These are phyloP conservation scores for Xylaria sp. DNA, from an alignment of 2,329 filamentous ascomycete species.

Conservation along the genomic window DNA sequence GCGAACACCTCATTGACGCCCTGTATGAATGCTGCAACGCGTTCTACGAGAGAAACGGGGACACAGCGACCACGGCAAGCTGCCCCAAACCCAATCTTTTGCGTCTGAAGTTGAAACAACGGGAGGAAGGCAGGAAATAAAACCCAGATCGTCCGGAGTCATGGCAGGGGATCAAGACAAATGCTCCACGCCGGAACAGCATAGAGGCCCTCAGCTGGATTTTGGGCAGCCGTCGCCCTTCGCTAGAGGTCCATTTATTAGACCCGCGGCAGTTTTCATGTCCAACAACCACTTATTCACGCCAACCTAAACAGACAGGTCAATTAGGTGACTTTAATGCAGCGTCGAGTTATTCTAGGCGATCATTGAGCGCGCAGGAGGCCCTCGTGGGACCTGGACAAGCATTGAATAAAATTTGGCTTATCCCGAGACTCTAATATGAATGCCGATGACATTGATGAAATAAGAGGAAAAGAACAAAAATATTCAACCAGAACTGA, in stretches of 20 bases:
- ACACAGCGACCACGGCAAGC: slow-evolving; percentile 79
- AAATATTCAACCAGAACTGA: slow-evolving; percentile 36
- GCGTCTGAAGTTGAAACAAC: slow-evolving; percentile 86
- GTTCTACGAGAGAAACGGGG: slow-evolving; percentile 85
- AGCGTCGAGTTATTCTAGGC: slow-evolving; percentile 86
- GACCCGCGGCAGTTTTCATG: slow-evolving; percentile 42
- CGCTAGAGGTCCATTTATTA: neutral
- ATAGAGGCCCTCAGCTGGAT: no score
- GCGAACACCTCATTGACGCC: slow-evolving; percentile 79
- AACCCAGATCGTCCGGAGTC: neutral
- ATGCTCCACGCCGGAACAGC: neutral
- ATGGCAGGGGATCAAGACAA: neutral
- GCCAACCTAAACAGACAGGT: slow-evolving; percentile 54
- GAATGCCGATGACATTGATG: slow-evolving; percentile 85
- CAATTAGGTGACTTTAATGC: slow-evolving; percentile 75
- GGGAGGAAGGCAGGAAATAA: slow-evolving; percentile 55
- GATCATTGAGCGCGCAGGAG: slow-evolving; percentile 98
- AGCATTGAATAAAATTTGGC: slow-evolving; percentile 78
- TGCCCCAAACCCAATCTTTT: slow-evolving; percentile 87
- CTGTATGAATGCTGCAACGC: slow-evolving; percentile 93
- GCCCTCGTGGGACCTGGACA: slow-evolving; percentile 85
- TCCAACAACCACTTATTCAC: slow-evolving; percentile 54
- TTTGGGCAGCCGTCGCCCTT: neutral
- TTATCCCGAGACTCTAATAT: slow-evolving; percentile 99
- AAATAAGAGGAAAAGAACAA: slow-evolving; percentile 61